These are phyloP conservation scores for Candida labiduridarum DNA, from an alignment of 1,139 yeast genomes.

Conservation along the genomic window DNA sequence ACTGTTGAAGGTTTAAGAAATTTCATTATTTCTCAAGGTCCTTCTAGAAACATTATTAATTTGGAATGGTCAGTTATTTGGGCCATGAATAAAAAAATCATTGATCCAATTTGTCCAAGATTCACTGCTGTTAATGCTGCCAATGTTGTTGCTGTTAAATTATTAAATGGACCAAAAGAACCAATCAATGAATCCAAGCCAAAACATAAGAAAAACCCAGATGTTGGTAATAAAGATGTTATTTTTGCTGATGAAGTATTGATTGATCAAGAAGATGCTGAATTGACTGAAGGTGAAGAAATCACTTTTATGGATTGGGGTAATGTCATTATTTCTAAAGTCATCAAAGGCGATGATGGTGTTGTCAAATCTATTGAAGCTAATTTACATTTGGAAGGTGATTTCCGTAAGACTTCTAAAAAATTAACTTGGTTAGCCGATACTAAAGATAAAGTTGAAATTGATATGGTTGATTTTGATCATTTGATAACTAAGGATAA, in stretches of 20 bases:
- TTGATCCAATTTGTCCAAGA: constrained; percentile 96
- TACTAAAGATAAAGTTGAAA: constrained; percentile 67
- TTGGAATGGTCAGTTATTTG: constrained; percentile 96
- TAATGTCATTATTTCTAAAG: constrained; percentile 79
- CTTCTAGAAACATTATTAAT: constrained; percentile 93
- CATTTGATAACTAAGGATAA: constrained; percentile 95
- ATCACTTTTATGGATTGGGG: constrained; percentile 99
- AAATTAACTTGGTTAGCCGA: constrained; percentile 95
- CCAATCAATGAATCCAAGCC: constrained; percentile 74
- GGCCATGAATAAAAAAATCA: constrained; percentile 95
- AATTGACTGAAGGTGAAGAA: constrained; percentile 74
- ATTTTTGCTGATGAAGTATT: constrained; percentile 63
- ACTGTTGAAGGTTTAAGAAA: constrained; percentile 94
- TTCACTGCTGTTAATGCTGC: constrained; percentile 73
- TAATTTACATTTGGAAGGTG: constrained; percentile 90
- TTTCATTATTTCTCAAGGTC: constrained; percentile 94
- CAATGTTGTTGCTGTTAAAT: constrained; percentile 64
- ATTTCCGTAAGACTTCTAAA: constrained; percentile 94
- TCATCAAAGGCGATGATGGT: constrained; percentile 61
- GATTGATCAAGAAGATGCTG: constrained; percentile 91
- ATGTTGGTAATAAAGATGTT: constrained; percentile 82
- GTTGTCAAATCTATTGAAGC: constrained; percentile 69
- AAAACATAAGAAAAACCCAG: constrained; percentile 95
- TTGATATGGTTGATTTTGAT: constrained; percentile 89
- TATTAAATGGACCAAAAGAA: constrained; percentile 70